Conservation (phyloP, 352 stramenopile species). For the Globisporangium alternatum region DNA sequence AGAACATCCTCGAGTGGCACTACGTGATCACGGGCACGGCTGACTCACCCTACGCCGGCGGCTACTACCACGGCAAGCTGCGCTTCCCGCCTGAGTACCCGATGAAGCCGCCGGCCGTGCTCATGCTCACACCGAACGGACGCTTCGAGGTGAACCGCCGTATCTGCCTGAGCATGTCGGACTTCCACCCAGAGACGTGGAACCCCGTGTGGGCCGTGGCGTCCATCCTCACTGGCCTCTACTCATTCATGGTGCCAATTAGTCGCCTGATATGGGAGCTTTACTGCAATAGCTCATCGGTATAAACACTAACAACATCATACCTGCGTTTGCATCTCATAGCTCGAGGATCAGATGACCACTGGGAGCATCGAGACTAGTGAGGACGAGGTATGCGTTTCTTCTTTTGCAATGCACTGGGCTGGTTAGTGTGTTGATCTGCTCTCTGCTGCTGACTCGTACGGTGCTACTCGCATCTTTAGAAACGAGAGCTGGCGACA, state of each 20-base stretch:
- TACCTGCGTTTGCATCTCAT: background rate
- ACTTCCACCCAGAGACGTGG: slow-evolving; percentile 95
- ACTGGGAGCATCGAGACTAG: slow-evolving; percentile 83
- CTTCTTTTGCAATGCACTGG: slow-evolving; percentile 1
- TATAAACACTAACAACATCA: background rate
- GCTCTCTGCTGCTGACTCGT: background rate
- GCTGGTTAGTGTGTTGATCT: background rate
- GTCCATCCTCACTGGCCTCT: slow-evolving; percentile 93
- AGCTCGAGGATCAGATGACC: slow-evolving; percentile 78
- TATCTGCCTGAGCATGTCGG: slow-evolving; percentile 94
- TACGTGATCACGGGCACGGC: slow-evolving; percentile 86
- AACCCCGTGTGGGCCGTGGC: slow-evolving; percentile 95
- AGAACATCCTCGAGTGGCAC: slow-evolving; percentile 96
- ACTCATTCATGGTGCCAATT: slow-evolving; percentile 90
- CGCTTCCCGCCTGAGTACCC: slow-evolving; percentile 93
- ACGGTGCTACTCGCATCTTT: background rate
- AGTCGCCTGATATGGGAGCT: background rate
- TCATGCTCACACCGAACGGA: slow-evolving; percentile 94
- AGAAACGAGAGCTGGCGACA: slow-evolving; percentile 73
- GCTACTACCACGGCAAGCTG: slow-evolving; percentile 90
- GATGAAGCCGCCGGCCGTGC: slow-evolving; percentile 91
- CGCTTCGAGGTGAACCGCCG: slow-evolving; percentile 91
- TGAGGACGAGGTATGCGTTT: slow-evolving; percentile 50
- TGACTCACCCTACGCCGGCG: slow-evolving; percentile 76
- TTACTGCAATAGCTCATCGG: background rate